These are phyloP conservation scores for Malbranchea cinnamomea DNA, from an alignment of 2,329 filamentous ascomycete genomes.

Conservation along the genomic window DNA sequence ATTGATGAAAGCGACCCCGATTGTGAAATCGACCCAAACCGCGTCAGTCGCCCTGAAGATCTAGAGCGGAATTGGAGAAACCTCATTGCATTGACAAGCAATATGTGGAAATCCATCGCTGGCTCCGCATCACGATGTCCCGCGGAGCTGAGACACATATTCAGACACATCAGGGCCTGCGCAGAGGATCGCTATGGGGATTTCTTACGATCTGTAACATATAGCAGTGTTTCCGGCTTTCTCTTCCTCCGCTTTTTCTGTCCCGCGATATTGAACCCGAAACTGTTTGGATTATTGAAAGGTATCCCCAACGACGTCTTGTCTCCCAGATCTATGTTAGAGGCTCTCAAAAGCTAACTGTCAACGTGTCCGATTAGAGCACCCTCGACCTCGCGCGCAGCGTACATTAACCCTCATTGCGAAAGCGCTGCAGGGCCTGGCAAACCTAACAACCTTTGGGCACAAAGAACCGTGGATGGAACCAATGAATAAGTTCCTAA, in stretches of 20 bases:
- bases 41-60: conserved; percentile 51
- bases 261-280: conserved; percentile 88
- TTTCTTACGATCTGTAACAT: conserved; percentile 75
- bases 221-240: conserved; percentile 90
- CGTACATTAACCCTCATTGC: conserved; percentile 83
- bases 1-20: conserved; percentile 85
- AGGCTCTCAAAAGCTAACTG: no score
- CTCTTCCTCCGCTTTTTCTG: conserved; percentile 91
- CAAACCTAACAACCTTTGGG: conserved; percentile 81
- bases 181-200: conserved; percentile 91
- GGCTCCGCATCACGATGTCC: conserved; percentile 62
- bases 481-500: conserved; percentile 84
- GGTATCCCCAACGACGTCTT: conserved; percentile 29
- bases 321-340: conserved; percentile 1
- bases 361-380: conserved; percentile 49
- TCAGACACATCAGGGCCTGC: conserved; percentile 82
- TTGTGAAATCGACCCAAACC: conserved; percentile 88
- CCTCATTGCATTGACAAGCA: conserved; percentile 60
- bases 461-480: conserved; percentile 99
- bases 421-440: conserved; percentile 79
- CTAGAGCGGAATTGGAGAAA: conserved; percentile 70
- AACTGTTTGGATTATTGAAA: conserved; percentile 74
- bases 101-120: conserved; percentile 73
- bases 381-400: conserved; percentile 68
- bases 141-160: conserved; percentile 65